A percentile compares a stretch with the other conserved stretches of the same genome.
Evolutionary conservation across 176 grass and related monocot genomes (phyloP).

Genomic region (Phyllostachys edulis): DNA sequence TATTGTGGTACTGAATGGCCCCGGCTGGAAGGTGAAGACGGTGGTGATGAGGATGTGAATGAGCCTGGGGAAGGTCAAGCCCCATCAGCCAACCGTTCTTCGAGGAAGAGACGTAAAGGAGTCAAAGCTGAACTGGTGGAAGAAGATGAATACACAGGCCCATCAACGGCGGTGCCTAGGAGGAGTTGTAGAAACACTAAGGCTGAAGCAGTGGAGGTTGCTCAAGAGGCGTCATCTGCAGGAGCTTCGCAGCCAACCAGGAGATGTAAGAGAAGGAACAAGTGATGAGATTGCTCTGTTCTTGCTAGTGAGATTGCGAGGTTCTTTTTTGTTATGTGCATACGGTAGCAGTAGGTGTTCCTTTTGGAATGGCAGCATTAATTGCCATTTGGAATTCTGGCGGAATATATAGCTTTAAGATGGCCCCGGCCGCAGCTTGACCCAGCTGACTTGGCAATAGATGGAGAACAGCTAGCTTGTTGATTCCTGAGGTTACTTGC

Average conservation of each 20-base stretch:
- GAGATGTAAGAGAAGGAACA: slow-evolving; percentile 29
- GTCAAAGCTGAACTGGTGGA: slow-evolving; percentile 49
- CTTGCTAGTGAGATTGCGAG: background rate
- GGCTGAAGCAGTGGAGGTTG: slow-evolving; percentile 23
- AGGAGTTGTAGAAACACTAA: slow-evolving; percentile 41
- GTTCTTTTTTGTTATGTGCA: slow-evolving; percentile 17
- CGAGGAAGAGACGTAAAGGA: slow-evolving; percentile 34
- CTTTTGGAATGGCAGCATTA: slow-evolving; percentile 4
- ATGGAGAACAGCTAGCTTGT: background rate
- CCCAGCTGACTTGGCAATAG: background rate
- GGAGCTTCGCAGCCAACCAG: slow-evolving; percentile 20
- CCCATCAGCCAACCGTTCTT: slow-evolving; percentile 1
- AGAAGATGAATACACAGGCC: slow-evolving; percentile 22
- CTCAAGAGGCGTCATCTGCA: slow-evolving; percentile 3
- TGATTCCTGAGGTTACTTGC: background rate
- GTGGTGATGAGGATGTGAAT: slow-evolving; percentile 21
- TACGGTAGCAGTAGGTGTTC: slow-evolving; percentile 17
- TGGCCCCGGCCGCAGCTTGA: background rate
- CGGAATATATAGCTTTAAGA: background rate
- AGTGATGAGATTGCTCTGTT: background rate
- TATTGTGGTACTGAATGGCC: slow-evolving; percentile 71
- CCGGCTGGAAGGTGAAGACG: slow-evolving; percentile 40
- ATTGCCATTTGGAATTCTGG: background rate
- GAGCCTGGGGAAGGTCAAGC: slow-evolving; percentile 25
- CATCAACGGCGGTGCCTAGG: background rate